These are phyloP conservation scores for Helotiales sp. DNA, from an alignment of 2,329 filamentous ascomycete genomes.

Conservation along the genomic window DNA sequence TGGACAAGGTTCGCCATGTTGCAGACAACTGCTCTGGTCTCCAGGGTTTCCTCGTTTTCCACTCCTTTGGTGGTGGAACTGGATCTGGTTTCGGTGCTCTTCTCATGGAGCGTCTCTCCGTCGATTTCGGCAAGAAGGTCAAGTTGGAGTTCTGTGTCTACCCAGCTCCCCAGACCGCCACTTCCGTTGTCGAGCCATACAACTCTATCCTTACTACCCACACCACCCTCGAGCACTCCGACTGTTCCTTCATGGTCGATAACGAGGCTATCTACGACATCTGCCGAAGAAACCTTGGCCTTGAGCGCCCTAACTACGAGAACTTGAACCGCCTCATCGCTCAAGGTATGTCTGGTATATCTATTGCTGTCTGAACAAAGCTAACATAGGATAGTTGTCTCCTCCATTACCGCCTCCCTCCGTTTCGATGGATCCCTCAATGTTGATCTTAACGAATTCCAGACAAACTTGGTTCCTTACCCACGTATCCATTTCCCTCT, in stretches of 20 bases:
- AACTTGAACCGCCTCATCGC: conserved; percentile 99
- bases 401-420: conserved; percentile 96
- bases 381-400: conserved; percentile 71
- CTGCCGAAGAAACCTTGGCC: conserved; percentile 95
- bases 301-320: conserved; percentile 97
- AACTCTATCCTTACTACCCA: conserved; percentile 99
- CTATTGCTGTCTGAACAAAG: neutral
- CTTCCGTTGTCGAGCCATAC: conserved; percentile 98
- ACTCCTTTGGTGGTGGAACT: conserved; percentile 99
- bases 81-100: conserved; percentile 98
- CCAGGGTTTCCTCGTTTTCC: conserved; percentile 99
- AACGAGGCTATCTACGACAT: conserved; percentile 99
- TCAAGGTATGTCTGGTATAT: conserved; percentile 67
- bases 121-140: conserved; percentile 99
- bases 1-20: conserved; percentile 97
- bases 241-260: conserved; percentile 99
- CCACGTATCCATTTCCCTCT: conserved; percentile 99
- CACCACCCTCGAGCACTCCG: conserved; percentile 98
- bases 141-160: conserved; percentile 99
- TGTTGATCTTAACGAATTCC: conserved; percentile 99
- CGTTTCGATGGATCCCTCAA: conserved; percentile 99
- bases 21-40: conserved; percentile 98
- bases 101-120: conserved; percentile 97
- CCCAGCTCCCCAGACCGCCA: conserved; percentile 94
- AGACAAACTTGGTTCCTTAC: conserved; percentile 99